Evolutionary conservation across 2,329 filamentous ascomycete species (phyloP).

Genomic region (Penicillium thymicola): DNA sequence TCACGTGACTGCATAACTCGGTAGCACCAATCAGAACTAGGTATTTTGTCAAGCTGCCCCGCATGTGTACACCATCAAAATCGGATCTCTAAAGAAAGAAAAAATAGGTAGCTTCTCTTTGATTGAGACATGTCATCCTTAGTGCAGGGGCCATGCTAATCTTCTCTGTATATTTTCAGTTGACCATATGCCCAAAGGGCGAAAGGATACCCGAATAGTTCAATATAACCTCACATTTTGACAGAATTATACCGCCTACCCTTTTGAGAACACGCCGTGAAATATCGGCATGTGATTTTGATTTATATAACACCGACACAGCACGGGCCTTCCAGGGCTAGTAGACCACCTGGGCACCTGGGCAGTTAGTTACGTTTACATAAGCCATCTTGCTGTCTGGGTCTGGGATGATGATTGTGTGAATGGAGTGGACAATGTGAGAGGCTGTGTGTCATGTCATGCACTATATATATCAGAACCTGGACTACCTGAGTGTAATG

Average conservation of each 20-base stretch:
- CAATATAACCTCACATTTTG: background rate
- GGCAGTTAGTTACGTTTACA: background rate
- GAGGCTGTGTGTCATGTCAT: too few relatives aligned
- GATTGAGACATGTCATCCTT: slow-evolving; percentile 89
- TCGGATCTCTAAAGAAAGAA: slow-evolving; percentile 47
- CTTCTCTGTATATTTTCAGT: slow-evolving; percentile 70
- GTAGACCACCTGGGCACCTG: background rate
- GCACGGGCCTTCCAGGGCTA: too few relatives aligned
- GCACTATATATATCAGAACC: too few relatives aligned
- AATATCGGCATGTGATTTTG: background rate
- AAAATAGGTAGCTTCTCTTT: slow-evolving; percentile 72
- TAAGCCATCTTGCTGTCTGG: background rate
- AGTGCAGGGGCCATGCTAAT: slow-evolving; percentile 82
- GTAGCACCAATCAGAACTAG: too few relatives aligned
- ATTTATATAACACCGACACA: background rate
- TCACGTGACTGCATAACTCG: too few relatives aligned
- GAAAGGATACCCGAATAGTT: background rate
- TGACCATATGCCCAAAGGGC: slow-evolving; percentile 57
- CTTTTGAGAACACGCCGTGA: background rate
- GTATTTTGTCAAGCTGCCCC: too few relatives aligned
- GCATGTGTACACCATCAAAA: too few relatives aligned
- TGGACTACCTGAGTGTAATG: too few relatives aligned
- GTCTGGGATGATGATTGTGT: background rate
- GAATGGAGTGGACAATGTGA: background rate
- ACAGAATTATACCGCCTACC: background rate